Percentiles rank a stretch among this genome's conserved stretches.
phyloP scores from a whole-genome alignment of 306 rosid species.

The Nissolia schottii region DNA sequence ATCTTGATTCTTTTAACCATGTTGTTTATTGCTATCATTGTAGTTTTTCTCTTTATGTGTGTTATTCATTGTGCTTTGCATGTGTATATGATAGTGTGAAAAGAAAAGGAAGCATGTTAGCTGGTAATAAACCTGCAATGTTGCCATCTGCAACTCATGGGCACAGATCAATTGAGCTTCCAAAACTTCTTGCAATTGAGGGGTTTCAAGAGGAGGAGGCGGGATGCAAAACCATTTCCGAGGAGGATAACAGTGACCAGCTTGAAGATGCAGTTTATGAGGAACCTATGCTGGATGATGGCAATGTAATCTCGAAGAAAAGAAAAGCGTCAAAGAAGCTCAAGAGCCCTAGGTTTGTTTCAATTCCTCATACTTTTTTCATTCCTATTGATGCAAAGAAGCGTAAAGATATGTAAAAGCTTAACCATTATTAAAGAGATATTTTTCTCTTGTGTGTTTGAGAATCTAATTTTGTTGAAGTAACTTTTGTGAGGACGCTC shows the following conservation, averaged over 20 bases:
- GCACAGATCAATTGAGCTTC: slow-evolving; percentile 38
- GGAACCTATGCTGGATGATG: slow-evolving; percentile 28
- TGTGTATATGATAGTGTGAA: slow-evolving; percentile 45
- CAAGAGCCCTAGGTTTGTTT: slow-evolving; percentile 57
- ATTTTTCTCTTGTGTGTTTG: not conserved
- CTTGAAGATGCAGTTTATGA: slow-evolving; percentile 33
- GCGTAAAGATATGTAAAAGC: not conserved
- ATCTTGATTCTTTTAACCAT: not conserved
- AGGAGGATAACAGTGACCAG: slow-evolving; percentile 34
- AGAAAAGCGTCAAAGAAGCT: slow-evolving; percentile 65
- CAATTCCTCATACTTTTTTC: not conserved
- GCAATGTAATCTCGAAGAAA: slow-evolving; percentile 46
- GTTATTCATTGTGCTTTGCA: not conserved
- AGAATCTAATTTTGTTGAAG: slow-evolving; percentile 9
- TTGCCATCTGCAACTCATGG: slow-evolving; percentile 4
- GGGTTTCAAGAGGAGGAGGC: slow-evolving; percentile 41
- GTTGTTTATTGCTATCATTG: not conserved
- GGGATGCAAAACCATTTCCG: slow-evolving; percentile 30
- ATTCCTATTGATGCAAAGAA: not conserved
- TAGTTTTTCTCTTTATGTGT: not conserved
- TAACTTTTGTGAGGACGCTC: not conserved
- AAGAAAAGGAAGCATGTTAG: slow-evolving; percentile 39
- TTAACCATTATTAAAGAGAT: not conserved
- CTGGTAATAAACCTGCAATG: slow-evolving; percentile 32
- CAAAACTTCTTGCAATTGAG: slow-evolving; percentile 53